Base-by-base conservation (phyloP, 345 rosid species). In the Salix suchowensis region DNA sequence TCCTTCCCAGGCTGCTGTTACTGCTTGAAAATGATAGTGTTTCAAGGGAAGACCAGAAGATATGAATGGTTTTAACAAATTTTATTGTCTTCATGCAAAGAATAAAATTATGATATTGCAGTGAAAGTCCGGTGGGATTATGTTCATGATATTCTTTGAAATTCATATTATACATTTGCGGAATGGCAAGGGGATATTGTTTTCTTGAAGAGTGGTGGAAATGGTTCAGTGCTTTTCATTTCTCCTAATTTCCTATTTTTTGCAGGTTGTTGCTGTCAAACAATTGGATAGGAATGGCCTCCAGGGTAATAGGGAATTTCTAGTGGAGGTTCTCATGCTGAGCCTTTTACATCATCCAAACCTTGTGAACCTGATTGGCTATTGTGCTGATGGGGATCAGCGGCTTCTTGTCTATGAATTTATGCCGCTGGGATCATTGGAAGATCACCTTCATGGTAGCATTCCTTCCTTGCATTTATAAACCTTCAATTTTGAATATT, bases 311-410 rank as follows among this genome's bases (percentile, higher is more conserved):
- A 83, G 98, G 81, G 99, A 96, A 80, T 96, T 96, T 80, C 86
- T 96, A 73, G 99, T 96, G 69, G 99, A 96, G 84, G 99, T 96
- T 81, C 97, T 96, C 67, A 96, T 96, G 99, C 92, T 96, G 74
- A 96, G 99, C 82, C 97, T 96, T 82, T 92, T 96, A 77, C 98
- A 96, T 88, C 99, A 96, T 76, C 87, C 88, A 30, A 96, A 96
- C 88, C 92, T 96, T 28, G 98, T 96, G 86, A 96, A 83, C 83
- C 88, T 96, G 68, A 96, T 94, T 66, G 99, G 99, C 76, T 94
- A 96, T 81, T 96, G 99, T 82, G 99, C 99, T 73, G 99, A 96
- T 85, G 99, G 98, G 67, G 98, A 96, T 73, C 99, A 96, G 70
- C 94, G 99, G 55, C 98, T 96, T 76, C 96, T 96, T 77, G 98